Evolutionary conservation across 2,329 filamentous ascomycete genomes (phyloP).

Genomic region (Orbilia quercus): DNA sequence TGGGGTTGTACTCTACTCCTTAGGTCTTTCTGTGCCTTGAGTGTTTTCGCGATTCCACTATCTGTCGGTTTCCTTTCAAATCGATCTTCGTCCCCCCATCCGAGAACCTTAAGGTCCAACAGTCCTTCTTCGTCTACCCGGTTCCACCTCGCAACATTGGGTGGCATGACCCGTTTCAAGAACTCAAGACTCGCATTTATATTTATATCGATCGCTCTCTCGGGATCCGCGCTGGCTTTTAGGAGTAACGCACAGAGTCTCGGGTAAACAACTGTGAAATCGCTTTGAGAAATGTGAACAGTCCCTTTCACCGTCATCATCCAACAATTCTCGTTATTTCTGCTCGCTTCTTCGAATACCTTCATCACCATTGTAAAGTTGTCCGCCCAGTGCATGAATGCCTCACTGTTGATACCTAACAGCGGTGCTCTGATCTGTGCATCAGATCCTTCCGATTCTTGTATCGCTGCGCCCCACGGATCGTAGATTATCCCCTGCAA

Average conservation of each 20-base stretch:
- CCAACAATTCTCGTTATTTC: conserved; percentile 66
- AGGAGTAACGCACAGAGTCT: conserved; percentile 70
- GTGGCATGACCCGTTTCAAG: conserved; percentile 62
- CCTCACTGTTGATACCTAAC: conserved; percentile 74
- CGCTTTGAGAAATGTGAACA: conserved; percentile 74
- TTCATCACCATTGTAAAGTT: conserved; percentile 72
- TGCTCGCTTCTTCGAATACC: conserved; percentile 70
- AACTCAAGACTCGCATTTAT: conserved; percentile 74
- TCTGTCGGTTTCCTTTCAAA: conserved; percentile 28
- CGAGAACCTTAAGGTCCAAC: conserved; percentile 20
- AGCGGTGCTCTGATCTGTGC: conserved; percentile 69
- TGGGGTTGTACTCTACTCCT: conserved; percentile 29
- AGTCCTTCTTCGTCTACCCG: conserved; percentile 30
- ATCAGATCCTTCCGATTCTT: conserved; percentile 65
- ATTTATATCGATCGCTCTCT: conserved; percentile 73
- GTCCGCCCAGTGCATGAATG: conserved; percentile 76
- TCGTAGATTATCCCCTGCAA: conserved; percentile 72
- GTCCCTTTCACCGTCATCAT: conserved; percentile 70
- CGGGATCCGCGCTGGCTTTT: conserved; percentile 73
- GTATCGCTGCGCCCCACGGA: conserved; percentile 71
- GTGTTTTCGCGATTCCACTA: conserved; percentile 25
- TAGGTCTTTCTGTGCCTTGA: conserved; percentile 30
- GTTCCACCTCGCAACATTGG: conserved; percentile 25
- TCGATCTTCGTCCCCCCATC: conserved; percentile 31
- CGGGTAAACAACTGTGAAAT: conserved; percentile 74